Base-by-base conservation (phyloP, 1,139 yeast genomes). In the Pichia kudriavzevii region DNA sequence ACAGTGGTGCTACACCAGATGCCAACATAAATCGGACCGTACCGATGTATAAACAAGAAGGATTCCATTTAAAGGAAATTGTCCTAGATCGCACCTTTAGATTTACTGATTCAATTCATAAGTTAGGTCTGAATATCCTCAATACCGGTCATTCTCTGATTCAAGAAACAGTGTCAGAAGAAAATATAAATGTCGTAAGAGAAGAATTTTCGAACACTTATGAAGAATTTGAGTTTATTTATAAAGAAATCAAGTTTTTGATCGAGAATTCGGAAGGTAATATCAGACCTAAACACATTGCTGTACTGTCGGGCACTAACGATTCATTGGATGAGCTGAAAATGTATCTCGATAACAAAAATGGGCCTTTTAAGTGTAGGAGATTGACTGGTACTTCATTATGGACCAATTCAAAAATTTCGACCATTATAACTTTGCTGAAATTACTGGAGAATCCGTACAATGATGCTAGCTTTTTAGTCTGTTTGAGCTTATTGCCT, bases 261-360 rank as follows among this genome's bases (percentile, higher is more conserved):
- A 56, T 68, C 1, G 50, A 62, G 14, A 55, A 58, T 13, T 71
- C 73, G 57, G 66, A 71, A 2, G 75, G 75, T 0, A 42, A 56
- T 3, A 50, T 75, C 11, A 59, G 57, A 28, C 67, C 67, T 1
- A 58, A 62, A 9, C 87, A 80, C 50, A 66, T 79, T 45, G 69
- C 73, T 1, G 58, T 80, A 3, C 52, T 80, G 20, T 61, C 76
- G 0, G 59, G 72, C 32, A 64, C 79, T 0, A 79, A 80, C 48
- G 55, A 56, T n/a, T 76, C 73, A 33, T 55, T 76, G 4, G 63
- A 64, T n/a, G 53, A 56, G 1, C 55, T 75, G 1, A 60, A 63
- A n/a, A 54, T 59, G 7, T 54, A 59, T 22, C 57, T 79, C 26
- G 55, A 59, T 7, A 47, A 53, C 9, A 65, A 60, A 43, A 26